Percentiles rank a stretch among this genome's conserved stretches.
phyloP scores from a whole-genome alignment of 768 basidiomycete species.

The Daedalea quercina region DNA sequence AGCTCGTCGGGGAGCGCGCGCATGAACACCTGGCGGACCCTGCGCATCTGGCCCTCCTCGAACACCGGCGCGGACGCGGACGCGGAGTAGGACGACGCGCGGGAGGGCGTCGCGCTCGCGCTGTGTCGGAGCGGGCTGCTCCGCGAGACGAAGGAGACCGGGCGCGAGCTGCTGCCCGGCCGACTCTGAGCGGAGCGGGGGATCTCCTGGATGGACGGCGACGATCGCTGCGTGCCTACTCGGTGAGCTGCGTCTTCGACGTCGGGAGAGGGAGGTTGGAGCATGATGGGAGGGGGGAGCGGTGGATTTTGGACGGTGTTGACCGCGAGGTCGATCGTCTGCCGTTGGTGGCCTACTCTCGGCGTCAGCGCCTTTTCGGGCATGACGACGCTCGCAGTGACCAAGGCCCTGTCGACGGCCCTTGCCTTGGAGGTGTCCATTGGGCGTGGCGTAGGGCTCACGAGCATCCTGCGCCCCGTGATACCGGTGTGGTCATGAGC shows the following conservation, averaged over 20 bases:
- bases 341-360: neutral
- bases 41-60: slow-evolving; percentile 29
- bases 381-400: slow-evolving; percentile 41
- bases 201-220: slow-evolving; percentile 14
- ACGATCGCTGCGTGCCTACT: neutral
- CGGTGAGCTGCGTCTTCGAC: neutral
- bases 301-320: neutral
- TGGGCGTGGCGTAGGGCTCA: neutral
- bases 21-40: slow-evolving; percentile 58
- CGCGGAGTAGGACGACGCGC: slow-evolving; percentile 11
- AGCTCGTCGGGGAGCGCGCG: slow-evolving; percentile 75
- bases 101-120: slow-evolving; percentile 5
- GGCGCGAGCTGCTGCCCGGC: slow-evolving; percentile 5
- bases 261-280: neutral
- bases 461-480: neutral
- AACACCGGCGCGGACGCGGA: slow-evolving; percentile 9
- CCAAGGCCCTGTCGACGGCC: slow-evolving; percentile 31
- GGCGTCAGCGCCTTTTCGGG: slow-evolving; percentile 37
- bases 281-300: neutral
- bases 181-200: slow-evolving; percentile 5
- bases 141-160: slow-evolving; percentile 13
- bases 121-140: slow-evolving; percentile 16
- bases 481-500: neutral
- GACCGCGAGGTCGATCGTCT: neutral
- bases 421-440: neutral